phyloP scores from a whole-genome alignment of 306 rosid genomes.

The Lathyrus oleraceus region DNA sequence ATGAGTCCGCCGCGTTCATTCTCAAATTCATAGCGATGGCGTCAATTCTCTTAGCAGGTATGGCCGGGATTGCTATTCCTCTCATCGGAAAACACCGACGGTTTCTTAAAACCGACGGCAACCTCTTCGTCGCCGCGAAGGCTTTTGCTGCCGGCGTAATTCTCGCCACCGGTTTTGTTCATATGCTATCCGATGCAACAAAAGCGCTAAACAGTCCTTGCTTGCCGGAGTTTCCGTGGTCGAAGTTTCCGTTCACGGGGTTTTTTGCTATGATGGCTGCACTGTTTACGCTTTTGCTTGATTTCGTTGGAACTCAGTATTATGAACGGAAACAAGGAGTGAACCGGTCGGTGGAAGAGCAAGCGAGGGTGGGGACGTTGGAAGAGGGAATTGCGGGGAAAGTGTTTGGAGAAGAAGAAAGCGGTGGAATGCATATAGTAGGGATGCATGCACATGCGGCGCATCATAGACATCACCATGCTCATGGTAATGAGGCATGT shows the following conservation, averaged over 20 bases:
- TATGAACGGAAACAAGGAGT: conserved; percentile 77
- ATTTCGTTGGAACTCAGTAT: conserved; percentile 86
- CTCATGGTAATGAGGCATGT: conserved; percentile 68
- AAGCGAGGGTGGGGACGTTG: conserved; percentile 44
- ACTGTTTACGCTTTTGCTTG: conserved; percentile 75
- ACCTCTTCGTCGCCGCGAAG: conserved; percentile 68
- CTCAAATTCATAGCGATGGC: conserved; percentile 77
- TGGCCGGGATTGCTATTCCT: conserved; percentile 72
- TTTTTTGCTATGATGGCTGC: conserved; percentile 93
- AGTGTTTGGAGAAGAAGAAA: conserved; percentile 86
- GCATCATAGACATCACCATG: conserved; percentile 76
- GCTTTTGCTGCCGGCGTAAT: conserved; percentile 98
- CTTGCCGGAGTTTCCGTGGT: conserved; percentile 74
- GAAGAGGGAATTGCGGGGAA: conserved; percentile 44
- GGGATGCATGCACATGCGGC: conserved; percentile 98
- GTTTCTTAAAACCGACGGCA: conserved; percentile 73
- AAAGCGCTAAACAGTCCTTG: conserved; percentile 59
- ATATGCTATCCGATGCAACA: conserved; percentile 73
- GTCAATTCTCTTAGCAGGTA: conserved; percentile 68
- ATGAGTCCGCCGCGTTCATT: conserved; percentile 63
- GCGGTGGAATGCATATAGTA: conserved; percentile 94
- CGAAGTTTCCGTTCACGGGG: conserved; percentile 79
- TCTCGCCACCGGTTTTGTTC: conserved; percentile 91
- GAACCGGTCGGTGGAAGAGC: conserved; percentile 41
- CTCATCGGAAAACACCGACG: conserved; percentile 59